Conservation (phyloP, 202 grass and related monocot genomes). For the Panicum hallii region DNA sequence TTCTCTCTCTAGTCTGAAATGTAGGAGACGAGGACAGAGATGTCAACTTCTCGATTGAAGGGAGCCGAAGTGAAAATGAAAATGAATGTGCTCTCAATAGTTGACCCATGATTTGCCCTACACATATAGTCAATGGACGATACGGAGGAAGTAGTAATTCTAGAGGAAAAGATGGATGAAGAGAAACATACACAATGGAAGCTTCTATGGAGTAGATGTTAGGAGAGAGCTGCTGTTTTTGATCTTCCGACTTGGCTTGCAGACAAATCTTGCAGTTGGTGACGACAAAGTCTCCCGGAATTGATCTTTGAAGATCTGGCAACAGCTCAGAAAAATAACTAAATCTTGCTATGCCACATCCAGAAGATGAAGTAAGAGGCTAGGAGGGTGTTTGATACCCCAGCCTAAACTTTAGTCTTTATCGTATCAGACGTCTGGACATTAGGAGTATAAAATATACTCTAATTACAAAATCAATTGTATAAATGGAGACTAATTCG, state of each 20-base stretch:
- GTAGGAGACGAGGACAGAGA: background rate
- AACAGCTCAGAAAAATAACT: background rate
- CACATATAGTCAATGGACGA: background rate
- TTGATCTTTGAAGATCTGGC: background rate
- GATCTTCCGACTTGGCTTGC: background rate
- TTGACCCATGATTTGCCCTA: background rate
- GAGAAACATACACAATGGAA: background rate
- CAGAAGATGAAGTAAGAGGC: slow-evolving; percentile 1
- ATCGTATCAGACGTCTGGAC: too few species aligned
- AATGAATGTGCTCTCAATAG: background rate
- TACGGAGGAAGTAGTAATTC: background rate
- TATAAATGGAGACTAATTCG: too few species aligned
- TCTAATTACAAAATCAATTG: too few species aligned
- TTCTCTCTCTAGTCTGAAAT: background rate
- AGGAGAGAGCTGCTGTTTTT: background rate
- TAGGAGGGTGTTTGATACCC: background rate
- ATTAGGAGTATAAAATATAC: too few species aligned
- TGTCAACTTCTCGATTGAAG: slow-evolving; percentile 12
- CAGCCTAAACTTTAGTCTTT: too few species aligned
- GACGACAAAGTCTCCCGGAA: background rate
- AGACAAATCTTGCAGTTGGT: background rate
- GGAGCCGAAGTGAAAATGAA: background rate
- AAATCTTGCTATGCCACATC: slow-evolving; percentile 1
- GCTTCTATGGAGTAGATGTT: background rate
- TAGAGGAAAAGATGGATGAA: background rate